Base-by-base conservation (phyloP, 2,329 filamentous ascomycete species). In the Akanthomyces muscarius region DNA sequence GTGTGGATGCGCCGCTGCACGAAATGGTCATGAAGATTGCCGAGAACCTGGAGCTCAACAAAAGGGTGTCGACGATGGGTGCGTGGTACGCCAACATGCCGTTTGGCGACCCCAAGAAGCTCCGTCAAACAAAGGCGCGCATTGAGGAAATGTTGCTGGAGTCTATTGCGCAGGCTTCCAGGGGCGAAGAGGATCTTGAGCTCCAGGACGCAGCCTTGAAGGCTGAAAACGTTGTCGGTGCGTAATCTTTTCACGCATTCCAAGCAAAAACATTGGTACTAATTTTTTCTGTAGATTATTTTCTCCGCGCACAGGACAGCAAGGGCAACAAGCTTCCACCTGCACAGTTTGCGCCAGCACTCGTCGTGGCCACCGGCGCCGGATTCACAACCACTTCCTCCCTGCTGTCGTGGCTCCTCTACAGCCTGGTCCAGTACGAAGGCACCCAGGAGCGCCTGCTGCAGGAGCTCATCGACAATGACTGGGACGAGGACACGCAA, bases 301-400 rank as follows among this genome's bases (percentile, higher is more conserved):
- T 80, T 7, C 71, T 80, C 2, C 81, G 83, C 14, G 84, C 83
- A 2, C 78, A 75, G 6, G 84, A 86, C 64, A 78, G 66, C 48
- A 80, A 83, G 51, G 84, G 84, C 42, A 76, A 84, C 59, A 82
- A 83, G 64, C 71, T 87, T 0, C 81, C 84, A 0, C 71, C 75
- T 0, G 52, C 67, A 11, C 66, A 69, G 1, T 67, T 75, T 28
- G 68, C 68, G 48, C 64, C 66, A 0, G 68, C 71, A 0, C 72
- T 86, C 0, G 73, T 85, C 2, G 82, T 86, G 3, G 78, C 79
- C 7, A 83, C 80, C 0, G 84, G 76, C 4, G 85, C 85, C 2
- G 85, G 85, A 23, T 87, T 87, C 73, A 85, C 82, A 1, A 87
- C 85, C 0, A 87, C 82, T 0, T 81, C 79, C 3, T 82, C 83